Evolutionary conservation across 164 flowering plant species (phyloP), one percentile per base, ranked within the genome.

Genomic region (Annona squamosa): DNA sequence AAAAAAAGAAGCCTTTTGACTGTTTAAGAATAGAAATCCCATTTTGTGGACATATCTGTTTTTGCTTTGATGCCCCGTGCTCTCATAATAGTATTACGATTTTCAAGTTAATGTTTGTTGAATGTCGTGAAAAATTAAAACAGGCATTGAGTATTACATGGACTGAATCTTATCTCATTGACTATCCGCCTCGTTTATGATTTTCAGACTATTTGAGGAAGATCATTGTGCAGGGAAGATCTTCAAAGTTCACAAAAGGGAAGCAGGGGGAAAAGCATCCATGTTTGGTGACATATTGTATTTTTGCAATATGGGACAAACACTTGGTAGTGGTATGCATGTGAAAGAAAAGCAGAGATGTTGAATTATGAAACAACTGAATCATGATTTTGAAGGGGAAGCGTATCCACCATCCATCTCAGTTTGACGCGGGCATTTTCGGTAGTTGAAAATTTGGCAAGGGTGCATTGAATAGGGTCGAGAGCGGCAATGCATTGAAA

Each of bases 201-300:
- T 57, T 81, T 77, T 42, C 86, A 94, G 99, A 95, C 86, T 95
- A 95, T 81, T 97, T 95, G 52, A 80, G 99, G 87, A 95, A 95
- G 86, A 95, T 95, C 79, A 95, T 95, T 66, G 98, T 95, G 52
- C 99, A 95, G 80, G 99, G 99, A 78, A 88, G 98, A 76, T 95
- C 98, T 69, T 95, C 99, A 78, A 95, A 93, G 85, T 91, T 93
- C 44, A 95, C 99, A 3, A 95, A 93, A 79, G 99, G 37, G 37
- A 26, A 26, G 37, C 37, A 26, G 1, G 37, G 37, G 37, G 37
- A 26, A 10, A 52, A 52, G 9, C 59, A 52, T 52, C 59, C 59
- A 52, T 16, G 59, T 16, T 52, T 52, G 59, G 13, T 52, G 9
- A 52, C 13, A 52, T 52, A 16, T 9, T 9, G 59, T 16, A 10